A percentile compares a stretch with the other conserved stretches of the same genome.
Conservation (phyloP, 345 rosid species). For the Clausena lansium region DNA sequence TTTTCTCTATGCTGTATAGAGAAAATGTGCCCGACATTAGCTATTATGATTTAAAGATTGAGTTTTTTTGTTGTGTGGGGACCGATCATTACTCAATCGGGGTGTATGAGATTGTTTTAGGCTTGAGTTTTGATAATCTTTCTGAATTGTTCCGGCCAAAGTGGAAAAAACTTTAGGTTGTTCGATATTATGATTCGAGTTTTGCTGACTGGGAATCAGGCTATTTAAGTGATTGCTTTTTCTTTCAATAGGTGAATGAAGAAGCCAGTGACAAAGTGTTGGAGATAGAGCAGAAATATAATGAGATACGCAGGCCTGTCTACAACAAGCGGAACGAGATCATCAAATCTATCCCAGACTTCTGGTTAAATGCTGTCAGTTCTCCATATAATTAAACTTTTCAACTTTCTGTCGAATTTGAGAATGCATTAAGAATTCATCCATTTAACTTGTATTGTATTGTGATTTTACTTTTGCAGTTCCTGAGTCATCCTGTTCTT, state of each 20-base stretch:
- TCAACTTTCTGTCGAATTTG: constrained; percentile 4
- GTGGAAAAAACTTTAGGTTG: neutral
- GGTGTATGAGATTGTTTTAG: neutral
- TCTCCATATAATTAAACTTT: neutral
- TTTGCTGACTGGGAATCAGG: neutral
- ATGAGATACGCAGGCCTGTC: constrained; percentile 40
- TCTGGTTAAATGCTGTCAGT: constrained; percentile 47
- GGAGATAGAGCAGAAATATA: constrained; percentile 45
- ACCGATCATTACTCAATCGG: neutral
- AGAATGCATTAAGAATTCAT: constrained; percentile 2
- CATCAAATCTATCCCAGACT: constrained; percentile 43
- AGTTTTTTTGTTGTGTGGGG: neutral
- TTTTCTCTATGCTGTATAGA: neutral
- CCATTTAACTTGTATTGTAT: neutral
- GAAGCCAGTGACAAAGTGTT: constrained; percentile 43
- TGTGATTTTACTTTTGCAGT: constrained; percentile 21
- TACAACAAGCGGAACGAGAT: constrained; percentile 38
- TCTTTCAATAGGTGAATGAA: constrained; percentile 30
- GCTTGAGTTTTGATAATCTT: neutral
- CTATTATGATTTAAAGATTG: neutral
- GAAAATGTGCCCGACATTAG: neutral
- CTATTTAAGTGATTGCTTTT: neutral
- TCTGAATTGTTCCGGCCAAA: neutral
- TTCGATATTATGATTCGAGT: neutral
- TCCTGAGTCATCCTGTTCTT: constrained; percentile 41